Base-by-base conservation (phyloP, 2,329 filamentous ascomycete genomes). In the Aspergillus glaucus region DNA sequence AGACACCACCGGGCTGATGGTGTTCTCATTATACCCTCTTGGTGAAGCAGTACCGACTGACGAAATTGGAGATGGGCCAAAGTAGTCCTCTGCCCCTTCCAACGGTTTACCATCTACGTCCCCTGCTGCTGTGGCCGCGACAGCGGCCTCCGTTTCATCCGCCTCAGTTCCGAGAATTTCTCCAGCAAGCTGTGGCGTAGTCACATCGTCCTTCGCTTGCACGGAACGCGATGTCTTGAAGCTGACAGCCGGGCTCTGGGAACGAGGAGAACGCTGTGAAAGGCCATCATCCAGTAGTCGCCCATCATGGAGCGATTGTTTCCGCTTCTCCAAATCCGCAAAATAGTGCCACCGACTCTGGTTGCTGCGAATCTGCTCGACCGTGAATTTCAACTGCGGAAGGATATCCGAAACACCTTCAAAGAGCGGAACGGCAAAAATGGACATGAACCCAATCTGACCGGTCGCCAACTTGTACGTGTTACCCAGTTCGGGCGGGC, bases 401-500 rank as follows among this genome's bases (percentile, higher is more conserved):
- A 97, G 79, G 32, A 97, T 80, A 58, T 94, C 87, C 26, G 88
- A 84, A 6, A 97, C 85, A 6, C 87, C 88, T 63, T 90, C 84
- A 64, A 98, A 98, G 0, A 98, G 78, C 1, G 93, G 93, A 44
- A 91, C 82, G 14, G 92, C 93, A 66, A 97, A 97, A 60, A 96
- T 81, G 56, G 89, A 93, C 88, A 97, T 96, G 71, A 98, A 98
- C 21, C 88, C 86, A 47, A 96, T 86, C 69, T 98, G 93, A 6
- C 90, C 87, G 57, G 88, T 89, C 54, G 84, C 87, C 46, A 96
- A 78, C 48, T 92, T 91, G 53, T 89, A 76, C 28, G 87, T 77
- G 59, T 96, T 91, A 59, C 91, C 88, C 50, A 88, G 84, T 37
- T 93, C 89, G 3, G 86, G 84, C 1, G 91, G 82, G 1, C 81